Base-by-base conservation (phyloP, 441 rosid species). In the Isatis lusitanica region DNA sequence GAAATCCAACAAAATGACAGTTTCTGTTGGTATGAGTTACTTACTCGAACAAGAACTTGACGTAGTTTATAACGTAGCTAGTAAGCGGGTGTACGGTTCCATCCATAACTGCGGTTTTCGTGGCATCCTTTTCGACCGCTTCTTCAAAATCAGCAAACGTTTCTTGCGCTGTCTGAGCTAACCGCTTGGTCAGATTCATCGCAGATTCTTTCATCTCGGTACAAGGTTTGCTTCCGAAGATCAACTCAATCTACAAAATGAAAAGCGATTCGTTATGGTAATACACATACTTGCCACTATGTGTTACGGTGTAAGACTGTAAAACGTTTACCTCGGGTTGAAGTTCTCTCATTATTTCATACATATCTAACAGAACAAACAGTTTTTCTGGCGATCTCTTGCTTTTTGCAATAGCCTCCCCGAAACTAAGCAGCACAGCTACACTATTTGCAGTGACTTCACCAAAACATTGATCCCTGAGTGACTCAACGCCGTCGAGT, bases 81-180 rank as follows among this genome's bases (percentile, higher is more conserved):
- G 98, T 95, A 76, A 93, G 82, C 33, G 99, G 99, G 82, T 91
- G 98, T 46, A 95, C 96, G 1, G 99, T 93, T 85, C 99, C 98
- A 78, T 95, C 98, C 76, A 84, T 85, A 85, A 95, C 93, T 1
- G 95, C 86, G n/a, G 98, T 88, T 81, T 84, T 95, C 12, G 97
- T 93, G 44, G 93, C 96, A 85, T 95, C 99, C 39, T 93, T 95
- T 75, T 90, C 98, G n/a, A 95, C 99, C 0, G 96, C 98, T 79
- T 92, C 97, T 84, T 90, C 95, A 75, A 95, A 95, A 87, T 93
- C 98, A 55, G 73, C 87, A 71, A 95, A 95, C 10, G 99, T 95
- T 80, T 95, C 99, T 81, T 87, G 91, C 7, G 97, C 93, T 21
- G 98, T 91, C 74, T 88, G 92, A 74, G 98, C 93, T 76, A 95